These are phyloP conservation scores for Aspergillus ibericus DNA, from an alignment of 2,329 filamentous ascomycete species.

Conservation along the genomic window DNA sequence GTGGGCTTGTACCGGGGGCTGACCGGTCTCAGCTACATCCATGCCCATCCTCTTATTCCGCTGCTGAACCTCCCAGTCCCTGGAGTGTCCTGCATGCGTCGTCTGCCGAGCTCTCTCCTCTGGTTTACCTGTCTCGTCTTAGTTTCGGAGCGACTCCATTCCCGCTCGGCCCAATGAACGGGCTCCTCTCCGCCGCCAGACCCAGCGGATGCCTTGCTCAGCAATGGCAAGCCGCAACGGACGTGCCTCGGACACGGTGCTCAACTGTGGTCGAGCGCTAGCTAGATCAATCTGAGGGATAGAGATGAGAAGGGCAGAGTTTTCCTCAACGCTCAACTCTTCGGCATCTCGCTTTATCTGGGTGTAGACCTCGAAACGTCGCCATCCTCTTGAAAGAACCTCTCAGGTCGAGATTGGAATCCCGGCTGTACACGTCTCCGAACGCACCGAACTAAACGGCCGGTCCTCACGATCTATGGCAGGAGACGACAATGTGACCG, in stretches of 20 bases:
- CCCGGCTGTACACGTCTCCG: no score
- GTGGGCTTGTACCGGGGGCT: not conserved
- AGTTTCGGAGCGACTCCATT: conserved; percentile 13
- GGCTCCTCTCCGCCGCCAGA: conserved; percentile 1
- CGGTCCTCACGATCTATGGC: no score
- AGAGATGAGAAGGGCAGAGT: not conserved
- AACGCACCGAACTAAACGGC: no score
- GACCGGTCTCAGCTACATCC: not conserved
- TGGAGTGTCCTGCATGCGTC: no score
- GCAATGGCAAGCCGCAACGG: not conserved
- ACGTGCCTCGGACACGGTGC: not conserved
- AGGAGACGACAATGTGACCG: conserved; percentile 27
- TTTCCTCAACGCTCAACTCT: not conserved
- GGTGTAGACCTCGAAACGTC: no score
- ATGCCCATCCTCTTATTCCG: not conserved
- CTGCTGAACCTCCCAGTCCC: no score
- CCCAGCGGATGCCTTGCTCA: not conserved
- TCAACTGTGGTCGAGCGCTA: not conserved
- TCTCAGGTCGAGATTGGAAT: no score
- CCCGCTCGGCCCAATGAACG: conserved; percentile 7
- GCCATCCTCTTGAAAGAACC: no score
- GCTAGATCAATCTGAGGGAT: not conserved
- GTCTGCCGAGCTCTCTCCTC: conserved; percentile 7
- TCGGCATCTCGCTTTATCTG: no score
- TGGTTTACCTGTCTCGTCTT: conserved; percentile 24